A percentile compares a stretch with the other conserved stretches of the same genome.
Conservation (phyloP, 192 early-diverging fungal genomes). For the Coemansia brasiliensis region DNA sequence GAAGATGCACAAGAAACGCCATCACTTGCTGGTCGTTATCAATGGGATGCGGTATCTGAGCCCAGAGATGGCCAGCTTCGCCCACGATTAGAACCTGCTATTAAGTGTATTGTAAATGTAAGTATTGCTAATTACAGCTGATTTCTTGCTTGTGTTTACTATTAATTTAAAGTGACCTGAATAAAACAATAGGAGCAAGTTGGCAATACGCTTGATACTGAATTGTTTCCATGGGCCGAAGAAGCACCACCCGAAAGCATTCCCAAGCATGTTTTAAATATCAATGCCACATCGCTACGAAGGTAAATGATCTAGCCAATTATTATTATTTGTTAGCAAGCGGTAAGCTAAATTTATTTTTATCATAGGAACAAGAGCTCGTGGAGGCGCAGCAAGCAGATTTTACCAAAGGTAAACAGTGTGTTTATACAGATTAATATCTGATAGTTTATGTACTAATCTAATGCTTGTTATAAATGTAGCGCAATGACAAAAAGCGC, state of each 20-base stretch:
- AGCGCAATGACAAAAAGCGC: conserved; percentile 7
- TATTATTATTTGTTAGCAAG: background rate
- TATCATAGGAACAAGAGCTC: conserved; percentile 13
- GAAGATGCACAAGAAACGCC: background rate
- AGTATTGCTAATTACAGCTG: background rate
- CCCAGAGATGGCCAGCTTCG: conserved; percentile 8
- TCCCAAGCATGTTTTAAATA: conserved; percentile 33
- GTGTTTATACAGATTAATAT: too few relatives aligned
- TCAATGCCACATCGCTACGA: conserved; percentile 34
- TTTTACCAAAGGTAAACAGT: conserved; percentile 1
- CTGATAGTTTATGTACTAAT: background rate
- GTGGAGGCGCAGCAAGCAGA: conserved; percentile 6
- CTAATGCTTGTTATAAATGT: background rate
- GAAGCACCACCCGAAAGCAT: conserved; percentile 22
- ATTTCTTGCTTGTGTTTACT: background rate
- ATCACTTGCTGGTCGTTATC: background rate
- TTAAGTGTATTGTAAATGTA: conserved; percentile 30
- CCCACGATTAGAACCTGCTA: conserved; percentile 35
- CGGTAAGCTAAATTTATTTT: background rate
- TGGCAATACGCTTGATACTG: conserved; percentile 10
- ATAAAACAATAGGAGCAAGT: conserved; percentile 20
- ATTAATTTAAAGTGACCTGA: background rate
- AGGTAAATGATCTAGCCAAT: conserved; percentile 23
- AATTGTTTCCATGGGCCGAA: conserved; percentile 43
- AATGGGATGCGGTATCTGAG: background rate